Conservation (phyloP, 2,329 filamentous ascomycete genomes). For the Pseudohalonectria lignicola region DNA sequence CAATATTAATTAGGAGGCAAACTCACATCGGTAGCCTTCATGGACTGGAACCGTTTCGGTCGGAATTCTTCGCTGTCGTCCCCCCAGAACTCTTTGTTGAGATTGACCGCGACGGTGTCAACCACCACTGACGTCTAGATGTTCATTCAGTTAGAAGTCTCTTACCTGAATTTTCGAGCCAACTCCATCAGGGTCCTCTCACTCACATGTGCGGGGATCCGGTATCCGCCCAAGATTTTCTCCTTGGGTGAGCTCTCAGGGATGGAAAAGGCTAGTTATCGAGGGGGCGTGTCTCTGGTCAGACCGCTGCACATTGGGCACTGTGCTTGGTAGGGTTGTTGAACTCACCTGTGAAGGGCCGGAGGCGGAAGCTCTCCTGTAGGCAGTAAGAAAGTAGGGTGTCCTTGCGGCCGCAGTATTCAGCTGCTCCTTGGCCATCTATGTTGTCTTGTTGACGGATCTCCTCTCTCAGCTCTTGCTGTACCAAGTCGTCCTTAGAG, state of each 20-base stretch:
- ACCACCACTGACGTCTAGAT: conserved; percentile 25
- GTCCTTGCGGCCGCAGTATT: conserved; percentile 13
- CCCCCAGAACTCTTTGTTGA: conserved; percentile 25
- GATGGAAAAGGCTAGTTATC: conserved; percentile 27
- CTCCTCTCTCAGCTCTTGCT: conserved; percentile 17
- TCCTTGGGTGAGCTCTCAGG: conserved; percentile 24
- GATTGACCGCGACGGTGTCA: conserved; percentile 30
- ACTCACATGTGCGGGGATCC: too few species aligned
- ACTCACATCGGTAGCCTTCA: conserved; percentile 2
- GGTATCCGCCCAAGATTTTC: conserved; percentile 20
- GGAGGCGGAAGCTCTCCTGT: conserved; percentile 24
- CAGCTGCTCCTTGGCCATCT: conserved; percentile 5
- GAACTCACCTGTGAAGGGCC: neutral
- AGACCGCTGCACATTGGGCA: neutral
- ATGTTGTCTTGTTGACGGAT: conserved; percentile 4
- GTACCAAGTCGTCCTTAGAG: conserved; percentile 19
- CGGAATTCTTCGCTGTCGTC: conserved; percentile 20
- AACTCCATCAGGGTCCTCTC: too few species aligned
- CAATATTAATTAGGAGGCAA: too few species aligned
- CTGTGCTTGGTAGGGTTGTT: neutral
- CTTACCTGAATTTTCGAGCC: too few species aligned
- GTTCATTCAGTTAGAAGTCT: too few species aligned
- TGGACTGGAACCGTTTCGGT: conserved; percentile 17
- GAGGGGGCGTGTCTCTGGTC: conserved; percentile 11
- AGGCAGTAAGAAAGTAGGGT: conserved; percentile 21